Conservation (phyloP, 495 filamentous ascomycete genomes). For the Viridothelium virens region DNA sequence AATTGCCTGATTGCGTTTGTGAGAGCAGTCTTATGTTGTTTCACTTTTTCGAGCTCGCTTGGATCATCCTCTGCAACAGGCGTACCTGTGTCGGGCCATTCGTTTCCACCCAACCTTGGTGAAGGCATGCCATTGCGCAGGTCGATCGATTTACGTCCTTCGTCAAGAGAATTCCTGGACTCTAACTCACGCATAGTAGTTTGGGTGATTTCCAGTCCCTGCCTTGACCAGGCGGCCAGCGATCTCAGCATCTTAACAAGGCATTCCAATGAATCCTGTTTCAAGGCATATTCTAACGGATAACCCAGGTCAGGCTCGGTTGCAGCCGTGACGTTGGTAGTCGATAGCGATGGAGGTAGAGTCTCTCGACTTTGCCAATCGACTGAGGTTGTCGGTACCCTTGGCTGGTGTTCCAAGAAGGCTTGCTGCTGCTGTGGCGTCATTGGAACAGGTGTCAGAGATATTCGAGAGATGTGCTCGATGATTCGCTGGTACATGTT, state of each 20-base stretch:
- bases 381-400: conserved; percentile 41
- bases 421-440: conserved; percentile 70
- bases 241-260: conserved; percentile 83
- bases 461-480: conserved; percentile 81
- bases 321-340: conserved; percentile 56
- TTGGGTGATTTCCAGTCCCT: conserved; percentile 57
- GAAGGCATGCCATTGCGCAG: conserved; percentile 38
- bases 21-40: conserved; percentile 86
- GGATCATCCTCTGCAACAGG: conserved; percentile 82
- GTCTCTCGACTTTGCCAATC: conserved; percentile 83
- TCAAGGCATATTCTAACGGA: conserved; percentile 78
- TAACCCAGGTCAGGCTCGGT: conserved; percentile 58
- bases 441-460: conserved; percentile 65
- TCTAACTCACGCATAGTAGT: conserved; percentile 44
- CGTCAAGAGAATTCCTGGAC: conserved; percentile 59
- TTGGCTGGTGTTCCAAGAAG: conserved; percentile 69
- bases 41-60: conserved; percentile 81
- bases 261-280: conserved; percentile 77
- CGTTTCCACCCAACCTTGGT: conserved; percentile 3
- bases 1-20: conserved; percentile 84
- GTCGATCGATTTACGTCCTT: conserved; percentile 75
- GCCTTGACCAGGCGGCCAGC: conserved; percentile 85
- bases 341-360: conserved; percentile 76
- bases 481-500: conserved; percentile 94
- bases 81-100: conserved; percentile 54